Conservation (phyloP, 2,329 filamentous ascomycete genomes). For the Acrodontium crateriforme region DNA sequence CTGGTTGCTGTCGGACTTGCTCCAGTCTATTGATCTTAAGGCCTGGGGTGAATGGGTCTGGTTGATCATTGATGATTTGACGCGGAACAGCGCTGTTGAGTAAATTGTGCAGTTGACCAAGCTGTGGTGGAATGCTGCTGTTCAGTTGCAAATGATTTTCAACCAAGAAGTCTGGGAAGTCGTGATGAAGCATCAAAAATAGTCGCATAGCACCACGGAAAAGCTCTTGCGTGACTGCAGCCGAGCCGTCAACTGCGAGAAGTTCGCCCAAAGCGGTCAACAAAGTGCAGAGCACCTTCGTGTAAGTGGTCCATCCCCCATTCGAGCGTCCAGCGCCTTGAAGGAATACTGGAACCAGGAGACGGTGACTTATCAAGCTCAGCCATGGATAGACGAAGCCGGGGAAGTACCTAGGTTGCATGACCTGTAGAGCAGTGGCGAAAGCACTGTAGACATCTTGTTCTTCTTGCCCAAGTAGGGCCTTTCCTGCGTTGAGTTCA, state of each 20-base stretch:
- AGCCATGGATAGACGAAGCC: conserved; percentile 81
- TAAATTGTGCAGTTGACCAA: conserved; percentile 76
- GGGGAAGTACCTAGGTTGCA: conserved; percentile 66
- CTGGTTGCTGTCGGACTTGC: conserved; percentile 55
- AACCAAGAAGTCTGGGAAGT: conserved; percentile 85
- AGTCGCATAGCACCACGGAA: conserved; percentile 76
- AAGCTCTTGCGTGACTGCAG: conserved; percentile 61
- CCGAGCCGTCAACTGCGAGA: conserved; percentile 58
- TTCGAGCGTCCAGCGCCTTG: conserved; percentile 24
- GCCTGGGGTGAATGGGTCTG: conserved; percentile 58
- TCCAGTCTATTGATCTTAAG: conserved; percentile 65
- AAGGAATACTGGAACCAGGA: conserved; percentile 69
- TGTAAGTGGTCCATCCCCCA: conserved; percentile 61
- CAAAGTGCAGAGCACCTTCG: conserved; percentile 40
- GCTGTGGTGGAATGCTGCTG: conserved; percentile 67
- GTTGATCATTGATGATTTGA: conserved; percentile 51
- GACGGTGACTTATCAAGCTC: conserved; percentile 65
- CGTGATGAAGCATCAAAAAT: conserved; percentile 74
- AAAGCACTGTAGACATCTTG: conserved; percentile 59
- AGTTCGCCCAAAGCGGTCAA: conserved; percentile 60
- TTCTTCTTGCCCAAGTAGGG: conserved; percentile 10
- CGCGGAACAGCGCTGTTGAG: conserved; percentile 69
- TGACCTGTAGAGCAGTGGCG: conserved; percentile 53
- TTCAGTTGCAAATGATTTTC: conserved; percentile 75
- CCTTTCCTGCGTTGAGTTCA: conserved; percentile 38